Base-by-base conservation (phyloP, 2,329 filamentous ascomycete genomes). In the Thelonectria rubi region DNA sequence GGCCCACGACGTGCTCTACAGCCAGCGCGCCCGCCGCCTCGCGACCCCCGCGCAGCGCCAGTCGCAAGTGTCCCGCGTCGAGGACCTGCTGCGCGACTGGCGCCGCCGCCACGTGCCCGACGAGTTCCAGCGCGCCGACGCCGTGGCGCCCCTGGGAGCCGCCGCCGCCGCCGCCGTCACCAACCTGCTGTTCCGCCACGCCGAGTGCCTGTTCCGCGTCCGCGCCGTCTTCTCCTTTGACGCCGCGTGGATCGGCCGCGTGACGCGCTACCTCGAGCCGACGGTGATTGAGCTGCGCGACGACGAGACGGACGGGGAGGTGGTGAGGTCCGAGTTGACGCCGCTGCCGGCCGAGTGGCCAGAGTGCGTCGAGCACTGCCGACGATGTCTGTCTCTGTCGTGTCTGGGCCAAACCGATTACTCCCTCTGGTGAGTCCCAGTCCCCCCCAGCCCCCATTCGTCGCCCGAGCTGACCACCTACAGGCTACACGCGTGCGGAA, bases 181-280 rank as follows among this genome's bases (percentile, higher is more conserved):
- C 32, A 66, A 53, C 15, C 1, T 70, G 12, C 65, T 60, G 47
- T 66, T 63, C n/a, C 56, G 65, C 0, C 66, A 71, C 8, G 24
- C 67, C 3, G 68, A 69, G 49, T 64, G 55, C 3, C 24, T 63
- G 9, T 54, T 69, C 14, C 56, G 67, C 8, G 26, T 69, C 5
- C 60, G 54, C 3, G 62, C 63, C 0, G 62, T 70, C 8, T 70
- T 70, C 8, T 58, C 65, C 0, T 70, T 70, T 24, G 68, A 70
- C 2, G 58, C 63, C 10, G 39, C 45, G 0, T 70, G 68, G 68
- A 47, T 70, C 1, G 52, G 51, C 1, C 62, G 65, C 26, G 57
- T 70, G 20, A 54, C 39, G 9, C 34, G 47, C 1, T 70, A 70
- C 4, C 20, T 70, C 0, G 60, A 57, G 0, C 63, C 68, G 0